Evolutionary conservation across 108 stramenopile species (phyloP), one percentile per base, ranked within the genome.

Genomic region (Schizochytrium sp.): DNA sequence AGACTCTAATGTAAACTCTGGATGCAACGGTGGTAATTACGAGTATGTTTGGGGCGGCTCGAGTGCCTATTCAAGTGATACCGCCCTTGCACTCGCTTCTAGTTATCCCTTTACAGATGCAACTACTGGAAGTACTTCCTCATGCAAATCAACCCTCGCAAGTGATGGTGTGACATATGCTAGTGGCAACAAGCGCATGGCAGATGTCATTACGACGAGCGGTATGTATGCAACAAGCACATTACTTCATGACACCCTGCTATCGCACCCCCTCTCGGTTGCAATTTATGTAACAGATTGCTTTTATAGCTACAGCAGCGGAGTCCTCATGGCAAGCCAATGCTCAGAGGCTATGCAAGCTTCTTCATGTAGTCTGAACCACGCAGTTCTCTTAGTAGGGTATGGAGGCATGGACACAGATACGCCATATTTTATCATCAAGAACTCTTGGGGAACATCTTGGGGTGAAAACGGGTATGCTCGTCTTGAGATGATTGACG

Each of bases 381-480:
- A 83, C 1, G 76, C 76, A 0, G 76, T 83, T 42, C 76, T 83
- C 76, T 53, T 83, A 10, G 76, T 83, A 17, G 76, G 76, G 15
- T 83, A 83, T 38, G 53, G 76, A 56, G 53, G 50, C 53, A 83
- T 83, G 76, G 76, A 83, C 50, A 55, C 50, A 2, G 76, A 55
- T 47, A 55, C 76, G 3, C 76, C 47, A 5, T 83, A 55, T 42
- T 83, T 83, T 50, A 55, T 83, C 50, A 38, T 83, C 15, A 83
- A 55, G 13, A 61, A 88, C 88, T 61, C 61, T 19, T 88, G 88
- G 88, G 88, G 88, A 10, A 72, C 64, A 12, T 7, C 19, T 13
- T 90, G 90, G 90, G 90, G 90, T 41, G 83, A 90, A 19, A 3
- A 88, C 49, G 90, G 90, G 1, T 90, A 64, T 45, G 40, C 88